A percentile compares a stretch with the other conserved stretches of the same genome.
phyloP scores from a whole-genome alignment of 352 stramenopile genomes.

The Globisporangium perplexum region DNA sequence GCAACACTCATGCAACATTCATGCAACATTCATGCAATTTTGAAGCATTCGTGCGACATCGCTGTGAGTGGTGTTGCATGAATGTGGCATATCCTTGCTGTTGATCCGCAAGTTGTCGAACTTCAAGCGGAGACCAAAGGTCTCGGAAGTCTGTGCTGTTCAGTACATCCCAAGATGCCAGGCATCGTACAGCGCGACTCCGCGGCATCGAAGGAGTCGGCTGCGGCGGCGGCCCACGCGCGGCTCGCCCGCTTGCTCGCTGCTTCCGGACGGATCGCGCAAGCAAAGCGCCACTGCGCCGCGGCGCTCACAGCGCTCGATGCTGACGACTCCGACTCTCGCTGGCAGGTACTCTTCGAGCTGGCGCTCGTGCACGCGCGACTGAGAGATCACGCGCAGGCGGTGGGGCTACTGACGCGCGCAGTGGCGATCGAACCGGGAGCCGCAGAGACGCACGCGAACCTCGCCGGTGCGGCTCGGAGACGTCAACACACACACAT shows the following conservation, averaged over 20 bases:
- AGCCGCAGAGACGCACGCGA: slow-evolving; percentile 41
- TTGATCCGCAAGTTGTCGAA: too few relatives aligned
- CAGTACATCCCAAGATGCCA: too few relatives aligned
- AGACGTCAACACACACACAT: too few relatives aligned
- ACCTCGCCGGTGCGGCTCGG: slow-evolving; percentile 28
- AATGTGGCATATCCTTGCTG: too few relatives aligned
- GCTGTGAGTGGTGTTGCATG: too few relatives aligned
- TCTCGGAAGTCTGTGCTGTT: too few relatives aligned
- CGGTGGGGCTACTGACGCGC: slow-evolving; percentile 26
- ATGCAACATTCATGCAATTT: too few relatives aligned
- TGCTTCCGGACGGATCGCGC: not conserved
- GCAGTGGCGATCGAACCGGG: slow-evolving; percentile 19
- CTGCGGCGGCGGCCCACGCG: slow-evolving; percentile 3
- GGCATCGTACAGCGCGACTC: too few relatives aligned
- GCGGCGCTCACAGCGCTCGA: slow-evolving; percentile 7
- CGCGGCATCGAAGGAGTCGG: too few relatives aligned
- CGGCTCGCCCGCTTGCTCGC: slow-evolving; percentile 8
- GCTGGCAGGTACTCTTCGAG: slow-evolving; percentile 12
- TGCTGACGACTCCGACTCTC: not conserved
- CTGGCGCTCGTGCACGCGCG: slow-evolving; percentile 15
- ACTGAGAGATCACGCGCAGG: slow-evolving; percentile 15
- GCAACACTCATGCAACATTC: too few relatives aligned
- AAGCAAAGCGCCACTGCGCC: slow-evolving; percentile 10
- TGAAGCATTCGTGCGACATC: too few relatives aligned
- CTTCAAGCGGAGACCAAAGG: too few relatives aligned